Conservation (phyloP, 768 basidiomycete genomes). For the Suillus subalutaceus region DNA sequence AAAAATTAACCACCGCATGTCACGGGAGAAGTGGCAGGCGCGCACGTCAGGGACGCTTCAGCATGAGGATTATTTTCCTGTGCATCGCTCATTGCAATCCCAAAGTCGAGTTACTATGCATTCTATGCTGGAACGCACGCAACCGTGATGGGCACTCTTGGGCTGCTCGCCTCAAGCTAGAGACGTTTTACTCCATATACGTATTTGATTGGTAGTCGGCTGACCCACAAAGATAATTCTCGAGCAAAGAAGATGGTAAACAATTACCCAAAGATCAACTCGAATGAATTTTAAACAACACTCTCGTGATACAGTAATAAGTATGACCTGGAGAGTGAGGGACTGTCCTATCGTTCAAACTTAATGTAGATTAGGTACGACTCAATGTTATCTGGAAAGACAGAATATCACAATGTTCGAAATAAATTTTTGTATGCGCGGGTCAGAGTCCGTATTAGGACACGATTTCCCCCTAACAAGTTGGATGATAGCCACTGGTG, state of each 20-base stretch:
- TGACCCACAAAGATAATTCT: not conserved
- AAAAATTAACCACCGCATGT: too few relatives aligned
- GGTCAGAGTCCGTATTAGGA: not conserved
- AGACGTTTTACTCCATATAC: too few relatives aligned
- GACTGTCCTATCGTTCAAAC: not conserved
- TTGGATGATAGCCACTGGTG: constrained; percentile 18
- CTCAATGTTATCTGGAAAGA: not conserved
- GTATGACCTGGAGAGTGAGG: not conserved
- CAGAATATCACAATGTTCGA: not conserved
- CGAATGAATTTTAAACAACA: not conserved
- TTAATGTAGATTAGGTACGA: not conserved
- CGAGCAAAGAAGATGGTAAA: not conserved
- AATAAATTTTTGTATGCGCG: not conserved
- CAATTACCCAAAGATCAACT: not conserved
- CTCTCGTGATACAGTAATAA: not conserved
- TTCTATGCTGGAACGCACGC: too few relatives aligned
- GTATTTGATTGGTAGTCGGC: too few relatives aligned
- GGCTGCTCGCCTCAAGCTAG: too few relatives aligned
- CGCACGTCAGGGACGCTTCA: too few relatives aligned
- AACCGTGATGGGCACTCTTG: too few relatives aligned
- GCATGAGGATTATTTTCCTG: too few relatives aligned
- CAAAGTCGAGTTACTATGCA: too few relatives aligned
- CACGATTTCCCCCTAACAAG: constrained; percentile 16
- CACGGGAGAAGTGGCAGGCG: too few relatives aligned
- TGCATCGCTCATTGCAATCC: too few relatives aligned